Evolutionary conservation across 345 rosid genomes (phyloP).

Genomic region (Pistacia vera): DNA sequence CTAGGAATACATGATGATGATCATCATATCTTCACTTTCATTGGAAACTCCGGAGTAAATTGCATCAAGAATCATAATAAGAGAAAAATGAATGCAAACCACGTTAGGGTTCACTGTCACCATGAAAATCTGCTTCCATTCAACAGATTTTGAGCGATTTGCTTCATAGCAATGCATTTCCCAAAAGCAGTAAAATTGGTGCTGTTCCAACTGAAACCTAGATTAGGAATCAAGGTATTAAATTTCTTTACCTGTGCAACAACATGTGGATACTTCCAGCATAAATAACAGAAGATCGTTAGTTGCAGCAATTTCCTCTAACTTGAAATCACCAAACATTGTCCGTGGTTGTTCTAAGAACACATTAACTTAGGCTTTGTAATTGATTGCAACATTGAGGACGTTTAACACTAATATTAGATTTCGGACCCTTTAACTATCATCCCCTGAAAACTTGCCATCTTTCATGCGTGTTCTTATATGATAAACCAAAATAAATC

Average conservation of each 20-base stretch:
- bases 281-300: slow-evolving; percentile 21
- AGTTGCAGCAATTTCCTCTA: slow-evolving; percentile 25
- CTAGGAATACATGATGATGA: no score
- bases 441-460: no score
- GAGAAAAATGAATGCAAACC: slow-evolving; percentile 30
- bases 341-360: slow-evolving; percentile 26
- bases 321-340: slow-evolving; percentile 23
- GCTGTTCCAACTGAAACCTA: slow-evolving; percentile 37
- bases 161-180: no score
- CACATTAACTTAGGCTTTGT: slow-evolving; percentile 19
- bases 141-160: not conserved
- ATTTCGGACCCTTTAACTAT: no score
- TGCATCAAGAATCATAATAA: no score
- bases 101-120: slow-evolving; percentile 29
- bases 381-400: no score
- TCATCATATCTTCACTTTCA: not conserved
- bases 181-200: no score
- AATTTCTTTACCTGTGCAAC: slow-evolving; percentile 27
- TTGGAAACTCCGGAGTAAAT: no score
- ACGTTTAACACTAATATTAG: no score
- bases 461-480: no score
- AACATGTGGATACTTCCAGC: slow-evolving; percentile 12
- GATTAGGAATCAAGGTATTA: no score
- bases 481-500: no score
- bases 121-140: slow-evolving; percentile 30